Evolutionary conservation across 2,329 filamentous ascomycete species (phyloP).

Genomic region (Calonectria henricotiae): DNA sequence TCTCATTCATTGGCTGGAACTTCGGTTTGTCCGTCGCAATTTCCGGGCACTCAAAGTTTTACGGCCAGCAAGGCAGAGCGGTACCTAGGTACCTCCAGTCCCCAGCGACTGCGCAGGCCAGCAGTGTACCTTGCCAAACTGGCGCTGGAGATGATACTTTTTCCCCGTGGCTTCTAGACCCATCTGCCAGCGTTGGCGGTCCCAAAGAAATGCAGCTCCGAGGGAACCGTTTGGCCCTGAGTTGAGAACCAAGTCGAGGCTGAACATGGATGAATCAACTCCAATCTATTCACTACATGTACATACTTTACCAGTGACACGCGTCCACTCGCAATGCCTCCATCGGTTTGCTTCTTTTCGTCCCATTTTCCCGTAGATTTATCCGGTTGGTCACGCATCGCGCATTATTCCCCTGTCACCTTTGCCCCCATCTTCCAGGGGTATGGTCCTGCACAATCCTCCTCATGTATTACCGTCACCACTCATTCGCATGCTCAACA

Average conservation of each 20-base stretch:
- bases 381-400: slow-evolving; percentile 8
- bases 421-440: slow-evolving; percentile 1
- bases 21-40: slow-evolving; percentile 47
- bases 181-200: slow-evolving; percentile 15
- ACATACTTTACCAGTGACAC: slow-evolving; percentile 16
- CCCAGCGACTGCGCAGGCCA: not conserved
- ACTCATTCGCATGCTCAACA: not conserved
- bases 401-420: not conserved
- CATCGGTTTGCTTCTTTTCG: slow-evolving; percentile 9
- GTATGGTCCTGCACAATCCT: not conserved
- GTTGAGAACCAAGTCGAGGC: not conserved
- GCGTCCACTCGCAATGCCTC: slow-evolving; percentile 19
- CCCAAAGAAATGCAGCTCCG: slow-evolving; percentile 10
- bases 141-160: slow-evolving; percentile 18
- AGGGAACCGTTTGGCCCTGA: slow-evolving; percentile 17
- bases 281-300: slow-evolving; percentile 23
- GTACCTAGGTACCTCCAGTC: slow-evolving; percentile 4
- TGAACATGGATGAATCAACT: slow-evolving; percentile 20
- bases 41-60: slow-evolving; percentile 41
- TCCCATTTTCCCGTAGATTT: slow-evolving; percentile 2
- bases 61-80: slow-evolving; percentile 16
- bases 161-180: slow-evolving; percentile 23
- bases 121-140: slow-evolving; percentile 9
- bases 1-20: slow-evolving; percentile 37
- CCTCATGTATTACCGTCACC: not conserved